Base-by-base conservation (phyloP, 306 rosid genomes). In the Quercus variabilis region DNA sequence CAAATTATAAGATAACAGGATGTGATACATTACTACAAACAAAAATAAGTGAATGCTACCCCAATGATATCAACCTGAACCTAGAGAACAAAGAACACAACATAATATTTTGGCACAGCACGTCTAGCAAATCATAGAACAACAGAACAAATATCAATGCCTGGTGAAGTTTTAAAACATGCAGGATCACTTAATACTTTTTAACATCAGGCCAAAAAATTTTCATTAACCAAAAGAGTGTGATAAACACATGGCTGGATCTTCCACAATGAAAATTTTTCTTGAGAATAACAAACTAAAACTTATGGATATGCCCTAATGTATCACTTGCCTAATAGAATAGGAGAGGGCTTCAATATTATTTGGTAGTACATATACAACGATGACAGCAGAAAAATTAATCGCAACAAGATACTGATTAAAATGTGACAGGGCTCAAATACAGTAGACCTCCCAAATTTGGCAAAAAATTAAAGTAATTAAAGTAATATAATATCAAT, bases 381-480 rank as follows among this genome's bases (percentile, higher is more conserved):
- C 55, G 26, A 76, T 62, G n/a, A 64, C 54, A 19, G 73, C 52
- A 67, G 26, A 57, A 75, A 72, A 79, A 15, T 11, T 57, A 57
- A 73, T 3, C 19, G 49, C 75, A 81, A 26, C 70, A 69, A 51
- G 43, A 18, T 67, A 73, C 26, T 84, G 73, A 58, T 21, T n/a
- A 5, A 65, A 65, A 31, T 43, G 58, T 68, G 81, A 81, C 18
- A 18, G 51, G 71, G 59, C 64, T 62, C 71, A 78, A 31, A 62
- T 80, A 58, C 76, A 69, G 75, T 17, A 10, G 71, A 64, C 17
- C 74, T 41, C 17, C 70, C 62, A 72, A 54, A 25, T n/a, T 25
- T 38, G 30, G 54, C 58, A 75, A 78, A 80, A 54, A 15, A 46
- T 43, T 72, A 33, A 52, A 35, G 55, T 23, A 26, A 33, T 33